Evolutionary conservation across 345 rosid genomes (phyloP), one percentile per base, ranked within the genome.

Genomic region (Boechera stricta): DNA sequence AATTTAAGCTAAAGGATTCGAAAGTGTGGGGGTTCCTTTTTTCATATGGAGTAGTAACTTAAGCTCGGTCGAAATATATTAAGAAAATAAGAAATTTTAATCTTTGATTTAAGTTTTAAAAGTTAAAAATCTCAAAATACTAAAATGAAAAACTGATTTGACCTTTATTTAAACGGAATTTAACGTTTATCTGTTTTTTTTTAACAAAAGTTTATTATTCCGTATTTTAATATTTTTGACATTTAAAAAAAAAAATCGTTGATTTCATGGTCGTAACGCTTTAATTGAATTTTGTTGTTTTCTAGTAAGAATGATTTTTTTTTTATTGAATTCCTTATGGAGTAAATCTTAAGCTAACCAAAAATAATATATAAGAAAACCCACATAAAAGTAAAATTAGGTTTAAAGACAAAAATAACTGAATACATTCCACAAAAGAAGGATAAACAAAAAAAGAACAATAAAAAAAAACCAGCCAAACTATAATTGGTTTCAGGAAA

Each of bases 401-500:
- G 35, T 2, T 42, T 31, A 28, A 15, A 7, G 74, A 79, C 45
- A 73, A 72, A 62, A 66, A 72, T 72, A 67, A 59, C 77, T 15
- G 59, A 61, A 33, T 4, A 59, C 1, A 21, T 66, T 57, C 81
- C 81, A 72, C 81, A 73, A 72, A 73, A 72, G 49, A 78, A 67
- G 81, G 73, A 64, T 48, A 31, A 70, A 70, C 76, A 70, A 63
- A 70, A 71, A 69, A 62, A 54, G 42, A 66, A 62, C 47, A 56
- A 18, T 35, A 47, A 64, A 47, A 64, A 47, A 64, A 70, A 72
- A 49, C 29, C 4, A 68, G 26, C 59, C 32, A 69, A 78, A 78
- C 77, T 58, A 78, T 72, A 72, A 78, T 66, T 78, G 81, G 77
- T 28, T 78, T 18, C 4, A 58, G 9, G 32, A 66, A 58, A 71